A percentile compares a stretch with the other conserved stretches of the same genome.
Evolutionary conservation across 1,284 basidiomycete species (phyloP).

Genomic region (Rhodotorula sp.): DNA sequence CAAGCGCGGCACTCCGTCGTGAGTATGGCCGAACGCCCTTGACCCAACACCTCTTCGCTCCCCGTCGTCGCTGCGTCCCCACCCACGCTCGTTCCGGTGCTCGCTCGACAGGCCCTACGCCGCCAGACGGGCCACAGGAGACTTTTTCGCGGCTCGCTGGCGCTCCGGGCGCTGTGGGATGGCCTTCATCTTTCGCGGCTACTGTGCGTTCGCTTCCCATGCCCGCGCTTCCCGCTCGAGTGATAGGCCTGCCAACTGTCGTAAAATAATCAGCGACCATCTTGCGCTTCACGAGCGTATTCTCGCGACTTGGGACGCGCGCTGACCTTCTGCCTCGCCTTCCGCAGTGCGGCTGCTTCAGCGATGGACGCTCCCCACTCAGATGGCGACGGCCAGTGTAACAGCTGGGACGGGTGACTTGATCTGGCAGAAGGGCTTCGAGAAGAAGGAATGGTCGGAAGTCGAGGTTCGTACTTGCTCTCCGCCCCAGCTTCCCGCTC

Average conservation of each 20-base stretch:
- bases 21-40: not conserved
- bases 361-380: slow-evolving; percentile 38
- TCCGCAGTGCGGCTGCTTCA: slow-evolving; percentile 25
- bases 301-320: too few relatives aligned
- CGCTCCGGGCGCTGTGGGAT: slow-evolving; percentile 8
- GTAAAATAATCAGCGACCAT: too few relatives aligned
- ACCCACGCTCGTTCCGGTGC: not conserved
- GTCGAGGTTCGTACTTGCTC: slow-evolving; percentile 26
- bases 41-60: not conserved
- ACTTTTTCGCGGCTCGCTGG: not conserved
- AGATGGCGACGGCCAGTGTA: slow-evolving; percentile 38
- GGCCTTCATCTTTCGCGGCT: slow-evolving; percentile 29
- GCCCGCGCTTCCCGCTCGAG: not conserved
- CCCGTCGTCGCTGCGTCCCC: too few relatives aligned
- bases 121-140: not conserved
- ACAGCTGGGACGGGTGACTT: slow-evolving; percentile 25
- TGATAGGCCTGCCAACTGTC: too few relatives aligned
- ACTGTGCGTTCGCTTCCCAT: slow-evolving; percentile 13
- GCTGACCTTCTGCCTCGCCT: not conserved
- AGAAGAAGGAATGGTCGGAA: slow-evolving; percentile 10
- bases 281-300: too few relatives aligned
- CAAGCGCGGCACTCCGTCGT: not conserved
- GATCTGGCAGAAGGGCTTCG: slow-evolving; percentile 30
- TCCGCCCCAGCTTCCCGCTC: not conserved
- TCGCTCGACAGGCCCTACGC: slow-evolving; percentile 8